phyloP scores from a whole-genome alignment of 768 basidiomycete species.

The Collybia sordida region DNA sequence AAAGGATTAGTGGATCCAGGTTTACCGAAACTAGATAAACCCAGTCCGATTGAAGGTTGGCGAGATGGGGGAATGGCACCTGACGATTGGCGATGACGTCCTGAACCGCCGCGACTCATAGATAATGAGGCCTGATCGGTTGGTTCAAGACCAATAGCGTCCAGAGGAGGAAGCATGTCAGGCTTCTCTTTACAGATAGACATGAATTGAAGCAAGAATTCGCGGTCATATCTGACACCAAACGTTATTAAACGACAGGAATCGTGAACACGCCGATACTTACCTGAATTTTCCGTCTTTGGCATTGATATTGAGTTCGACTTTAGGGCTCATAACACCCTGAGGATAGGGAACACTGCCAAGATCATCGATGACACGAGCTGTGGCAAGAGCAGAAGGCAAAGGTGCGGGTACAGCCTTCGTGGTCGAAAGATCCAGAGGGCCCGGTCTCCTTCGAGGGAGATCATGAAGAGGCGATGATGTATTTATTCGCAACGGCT shows the following conservation, averaged over 20 bases:
- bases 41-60: constrained; percentile 45
- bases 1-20: constrained; percentile 39
- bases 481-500: constrained; percentile 67
- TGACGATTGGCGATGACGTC: constrained; percentile 52
- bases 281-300: constrained; percentile 90
- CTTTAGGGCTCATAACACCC: constrained; percentile 75
- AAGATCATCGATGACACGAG: constrained; percentile 84
- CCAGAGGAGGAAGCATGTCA: constrained; percentile 83
- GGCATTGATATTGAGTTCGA: constrained; percentile 82
- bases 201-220: constrained; percentile 98
- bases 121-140: constrained; percentile 50
- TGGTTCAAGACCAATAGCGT: constrained; percentile 89
- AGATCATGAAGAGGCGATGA: constrained; percentile 39
- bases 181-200: constrained; percentile 93
- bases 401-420: constrained; percentile 46
- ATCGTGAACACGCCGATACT: neutral
- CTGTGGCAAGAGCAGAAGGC: constrained; percentile 74
- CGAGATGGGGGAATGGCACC: constrained; percentile 44
- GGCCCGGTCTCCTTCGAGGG: constrained; percentile 59
- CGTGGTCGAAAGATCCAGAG: constrained; percentile 64
- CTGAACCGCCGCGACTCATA: constrained; percentile 65
- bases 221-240: constrained; percentile 83
- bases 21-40: constrained; percentile 50
- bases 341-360: constrained; percentile 77
- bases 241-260: neutral